Evolutionary conservation across 2,329 filamentous ascomycete genomes (phyloP), one percentile per base, ranked within the genome.

Genomic region (Fusarium nisikadoi): DNA sequence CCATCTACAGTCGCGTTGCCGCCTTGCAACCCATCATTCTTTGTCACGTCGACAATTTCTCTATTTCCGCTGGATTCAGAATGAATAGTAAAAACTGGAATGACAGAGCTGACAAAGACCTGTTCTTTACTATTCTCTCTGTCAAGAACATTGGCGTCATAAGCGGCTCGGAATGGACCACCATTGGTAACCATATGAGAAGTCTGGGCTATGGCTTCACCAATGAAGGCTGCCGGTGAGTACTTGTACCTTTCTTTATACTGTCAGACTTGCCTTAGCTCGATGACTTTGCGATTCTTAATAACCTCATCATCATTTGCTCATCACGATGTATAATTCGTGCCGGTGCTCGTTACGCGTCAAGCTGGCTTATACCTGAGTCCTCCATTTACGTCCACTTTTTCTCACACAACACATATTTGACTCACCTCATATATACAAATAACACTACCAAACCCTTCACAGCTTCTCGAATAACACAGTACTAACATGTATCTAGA

Each of bases 131-230:
- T 58, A 90, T 90, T 65, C 80, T 90, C 42, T 88, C 86, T 7
- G 86, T 89, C 53, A 90, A 90, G 81, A 88, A 89, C 78, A 89
- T 90, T 74, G 88, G 88, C 70, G 84, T 90, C 77, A 90, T 90
- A 79, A 90, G 87, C 79, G 88, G 87, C 64, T 81, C 83, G 20
- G 88, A 90, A 88, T 90, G 88, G 88, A 86, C 84, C 33, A 88
- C 85, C 42, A 90, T 90, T 74, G 88, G 88, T 70, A 88, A 88
- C 78, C 84, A 88, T 69, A 90, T 90, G 88, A 84, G 88, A 67
- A 80, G 81, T 39, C 75, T 89, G 63, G 88, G 88, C 61, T 90
- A 90, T 75, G 87, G 87, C 79, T 90, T 90, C 79, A 90, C 88
- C 23, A 90, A 90, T 82, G 88, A 90, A 78, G 88, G 88, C 74